These are phyloP conservation scores for Myriosclerotinia scirpicola DNA, from an alignment of 2,329 filamentous ascomycete genomes.

Conservation along the genomic window DNA sequence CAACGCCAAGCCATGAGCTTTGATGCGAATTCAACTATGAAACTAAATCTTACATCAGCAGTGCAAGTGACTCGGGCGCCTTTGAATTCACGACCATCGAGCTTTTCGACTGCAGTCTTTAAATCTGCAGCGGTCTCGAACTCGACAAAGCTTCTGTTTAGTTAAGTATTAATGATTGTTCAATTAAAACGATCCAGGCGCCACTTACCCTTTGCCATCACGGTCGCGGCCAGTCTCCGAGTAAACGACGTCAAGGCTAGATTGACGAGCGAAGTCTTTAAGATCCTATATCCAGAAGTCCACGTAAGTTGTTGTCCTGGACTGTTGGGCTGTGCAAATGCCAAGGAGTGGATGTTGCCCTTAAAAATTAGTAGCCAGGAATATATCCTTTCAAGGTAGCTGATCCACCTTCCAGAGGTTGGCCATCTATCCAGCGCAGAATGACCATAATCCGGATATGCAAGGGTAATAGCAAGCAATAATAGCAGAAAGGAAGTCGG, in stretches of 20 bases:
- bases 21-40: conserved; percentile 6
- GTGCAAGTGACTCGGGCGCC: conserved; percentile 81
- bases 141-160: conserved; percentile 77
- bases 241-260: conserved; percentile 95
- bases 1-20: conserved; percentile 30
- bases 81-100: conserved; percentile 92
- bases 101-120: conserved; percentile 88
- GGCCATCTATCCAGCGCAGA: conserved; percentile 34
- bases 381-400: conserved; percentile 33
- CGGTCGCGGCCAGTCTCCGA: conserved; percentile 92
- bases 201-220: conserved; percentile 83
- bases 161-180: conserved; percentile 27
- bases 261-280: conserved; percentile 98
- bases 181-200: neutral
- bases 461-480: conserved; percentile 34
- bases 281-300: conserved; percentile 85
- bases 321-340: conserved; percentile 35
- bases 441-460: conserved; percentile 36
- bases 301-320: conserved; percentile 69
- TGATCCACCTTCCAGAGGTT: conserved; percentile 37
- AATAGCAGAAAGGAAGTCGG: conserved; percentile 40
- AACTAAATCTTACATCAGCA: conserved; percentile 68
- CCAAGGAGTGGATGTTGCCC: conserved; percentile 37
- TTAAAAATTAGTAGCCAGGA: conserved; percentile 37
- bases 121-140: conserved; percentile 92